Percentiles rank a stretch among this genome's conserved stretches.
Evolutionary conservation across 257 asterid genomes (phyloP).

Genomic region (Salvia hispanica): DNA sequence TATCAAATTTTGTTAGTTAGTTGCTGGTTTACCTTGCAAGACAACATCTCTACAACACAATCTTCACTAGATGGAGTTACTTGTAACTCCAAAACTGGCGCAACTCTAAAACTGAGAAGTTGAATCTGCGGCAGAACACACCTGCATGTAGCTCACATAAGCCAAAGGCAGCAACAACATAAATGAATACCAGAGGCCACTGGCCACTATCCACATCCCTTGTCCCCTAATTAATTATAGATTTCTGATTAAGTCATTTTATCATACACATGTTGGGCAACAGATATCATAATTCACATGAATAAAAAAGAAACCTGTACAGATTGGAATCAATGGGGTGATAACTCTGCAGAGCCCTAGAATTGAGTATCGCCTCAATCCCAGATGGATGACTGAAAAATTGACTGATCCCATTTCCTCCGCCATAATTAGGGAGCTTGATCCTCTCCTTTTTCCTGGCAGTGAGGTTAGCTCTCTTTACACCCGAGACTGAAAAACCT

Average conservation of each 20-base stretch:
- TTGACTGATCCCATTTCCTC: slow-evolving; percentile 49
- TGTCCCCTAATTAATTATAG: neutral
- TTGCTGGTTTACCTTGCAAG: slow-evolving; percentile 67
- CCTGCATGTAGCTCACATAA: slow-evolving; percentile 50
- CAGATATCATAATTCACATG: neutral
- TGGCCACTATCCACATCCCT: slow-evolving; percentile 15
- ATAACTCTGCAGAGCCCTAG: slow-evolving; percentile 68
- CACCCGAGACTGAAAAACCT: slow-evolving; percentile 51
- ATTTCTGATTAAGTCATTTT: slow-evolving; percentile 21
- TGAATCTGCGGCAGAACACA: slow-evolving; percentile 75
- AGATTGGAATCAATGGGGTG: slow-evolving; percentile 68
- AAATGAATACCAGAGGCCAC: slow-evolving; percentile 2
- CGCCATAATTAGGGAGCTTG: slow-evolving; percentile 54
- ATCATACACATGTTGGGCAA: slow-evolving; percentile 25
- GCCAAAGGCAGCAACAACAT: slow-evolving; percentile 4
- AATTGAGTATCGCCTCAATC: slow-evolving; percentile 71
- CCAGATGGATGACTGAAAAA: slow-evolving; percentile 81
- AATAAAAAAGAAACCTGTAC: slow-evolving; percentile 51
- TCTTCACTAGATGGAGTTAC: slow-evolving; percentile 60
- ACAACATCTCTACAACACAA: slow-evolving; percentile 72
- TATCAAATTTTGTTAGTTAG: neutral
- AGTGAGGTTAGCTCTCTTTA: slow-evolving; percentile 62
- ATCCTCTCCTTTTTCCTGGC: slow-evolving; percentile 74
- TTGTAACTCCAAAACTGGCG: slow-evolving; percentile 75
- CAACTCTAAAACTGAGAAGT: slow-evolving; percentile 75